Evolutionary conservation across 192 early-diverging fungal genomes (phyloP), one percentile per base, ranked within the genome.

Genomic region (Coemansia sp.): DNA sequence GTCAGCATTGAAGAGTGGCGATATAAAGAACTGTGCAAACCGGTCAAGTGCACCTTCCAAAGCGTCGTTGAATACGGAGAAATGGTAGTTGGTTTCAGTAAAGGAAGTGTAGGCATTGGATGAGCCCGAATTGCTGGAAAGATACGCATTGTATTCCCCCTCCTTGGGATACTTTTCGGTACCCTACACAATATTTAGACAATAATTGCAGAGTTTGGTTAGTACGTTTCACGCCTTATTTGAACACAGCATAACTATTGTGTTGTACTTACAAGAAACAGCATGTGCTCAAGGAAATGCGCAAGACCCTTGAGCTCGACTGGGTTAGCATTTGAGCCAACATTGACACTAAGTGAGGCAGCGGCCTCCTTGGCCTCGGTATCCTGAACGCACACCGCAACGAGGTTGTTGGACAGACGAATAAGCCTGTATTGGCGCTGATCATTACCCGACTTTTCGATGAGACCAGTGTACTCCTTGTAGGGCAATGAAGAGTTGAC

Each of bases 21-120:
- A 81, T 17, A 93, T 91, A 69, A 99, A 96, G 74, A 97, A 96
- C 70, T 94, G 89, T 0, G 93, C 85, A 70, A 94, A 91, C 41
- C 90, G 72, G 57, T 89, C 88, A n/a, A 91, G 71, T 24, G 86
- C 85, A 21, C 79, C 85, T 27, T 84, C 85, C 1, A 91, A 71
- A 51, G 70, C 76, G 21, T 78, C 78, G 21, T 74, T 79, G 41
- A 64, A 62, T 7, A 80, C 56, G 3, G 42, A 19, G 31, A 81
- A 72, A n/a, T 67, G 39, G 35, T 73, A 81, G 34, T 59, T 45
- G 3, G 83, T 85, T 37, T 62, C 29, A 2, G 37, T 59, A 1
- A 62, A 10, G 3, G 19, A 31, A 0, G 83, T 85, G 5, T 41
- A 64, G 4, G 78, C 83, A 35, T 85, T 85, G 31, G 42, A 41